Evolutionary conservation across 2,329 filamentous ascomycete genomes (phyloP).

Genomic region (Thermothelomyces thermophilus): DNA sequence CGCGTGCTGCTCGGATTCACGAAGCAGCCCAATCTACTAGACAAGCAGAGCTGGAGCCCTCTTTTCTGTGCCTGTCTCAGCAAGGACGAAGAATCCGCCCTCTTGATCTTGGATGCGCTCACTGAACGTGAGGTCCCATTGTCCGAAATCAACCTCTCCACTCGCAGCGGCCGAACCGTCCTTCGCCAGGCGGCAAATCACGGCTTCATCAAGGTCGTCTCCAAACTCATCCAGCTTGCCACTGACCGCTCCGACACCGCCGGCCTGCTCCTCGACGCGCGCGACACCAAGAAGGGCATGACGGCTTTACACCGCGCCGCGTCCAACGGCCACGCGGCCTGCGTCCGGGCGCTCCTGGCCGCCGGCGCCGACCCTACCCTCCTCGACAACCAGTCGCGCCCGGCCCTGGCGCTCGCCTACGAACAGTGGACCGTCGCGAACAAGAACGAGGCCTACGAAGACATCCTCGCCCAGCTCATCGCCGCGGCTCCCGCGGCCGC

Average conservation of each 20-base stretch:
- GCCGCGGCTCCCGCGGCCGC: constrained; percentile 2
- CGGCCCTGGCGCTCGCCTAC: constrained; percentile 17
- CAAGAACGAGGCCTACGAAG: constrained; percentile 8
- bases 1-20: constrained; percentile 8
- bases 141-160: constrained; percentile 18
- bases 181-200: constrained; percentile 18
- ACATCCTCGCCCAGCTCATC: constrained; percentile 15
- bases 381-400: constrained; percentile 6
- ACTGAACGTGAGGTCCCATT: constrained; percentile 9
- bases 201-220: constrained; percentile 15
- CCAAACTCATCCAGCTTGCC: constrained; percentile 12
- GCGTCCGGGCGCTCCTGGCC: constrained; percentile 14
- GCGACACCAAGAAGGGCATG: constrained; percentile 17
- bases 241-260: not conserved
- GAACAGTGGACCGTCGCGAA: constrained; percentile 15
- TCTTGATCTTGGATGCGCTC: constrained; percentile 15
- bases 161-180: constrained; percentile 10
- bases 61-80: constrained; percentile 18
- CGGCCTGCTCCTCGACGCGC: constrained; percentile 11
- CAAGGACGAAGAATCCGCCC: constrained; percentile 9
- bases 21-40: constrained; percentile 7
- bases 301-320: constrained; percentile 21
- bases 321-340: constrained; percentile 10
- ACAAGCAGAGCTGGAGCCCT: constrained; percentile 16
- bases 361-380: constrained; percentile 11